Base-by-base conservation (phyloP, 306 rosid species). In the Echinosophora koreensis region DNA sequence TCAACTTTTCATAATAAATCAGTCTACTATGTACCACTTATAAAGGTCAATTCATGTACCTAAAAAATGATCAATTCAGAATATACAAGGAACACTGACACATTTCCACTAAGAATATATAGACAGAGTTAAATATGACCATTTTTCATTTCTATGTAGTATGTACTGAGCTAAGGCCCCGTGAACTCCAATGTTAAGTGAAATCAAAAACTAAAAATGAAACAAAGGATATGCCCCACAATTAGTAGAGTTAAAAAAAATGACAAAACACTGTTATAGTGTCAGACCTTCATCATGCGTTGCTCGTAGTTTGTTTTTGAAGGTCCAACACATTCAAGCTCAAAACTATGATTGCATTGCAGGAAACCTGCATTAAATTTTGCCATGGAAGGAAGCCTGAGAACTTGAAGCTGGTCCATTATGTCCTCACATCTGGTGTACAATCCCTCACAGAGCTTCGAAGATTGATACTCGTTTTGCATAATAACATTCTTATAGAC, bases 401-500 rank as follows among this genome's bases (percentile, higher is more conserved):
- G 97, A 81, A 81, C 89, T 87, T 95, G 98, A 74, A 92, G 97
- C 30, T 90, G 92, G 81, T 95, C 98, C 98, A 95, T 92, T 74
- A 80, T 71, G 75, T 95, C 98, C 83, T 95, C 98, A 44, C 98
- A 95, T 69, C 75, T 86, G 42, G 85, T 95, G 83, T 92, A 95
- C 75, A 90, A 79, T 58, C 79, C 90, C 81, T 90, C 98, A 4
- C 98, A 95, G 55, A 92, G 90, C 91, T 86, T 95, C 44, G 98
- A 95, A 71, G 98, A 95, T 80, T 32, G 87, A 78, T 88, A 90
- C 82, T 84, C 90, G 15, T 95, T 95, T 74, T 90, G 77, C 86
- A 95, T 9, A 80, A 88, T 44, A 58, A 88, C 42, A 77, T 86
- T 90, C 82, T 84, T 83, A 80, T 85, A 78, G 69, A 80, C 87